A percentile compares a stretch with the other conserved stretches of the same genome.
These are phyloP conservation scores for Jatropha multifida DNA, from an alignment of 441 rosid species.

Conservation along the genomic window DNA sequence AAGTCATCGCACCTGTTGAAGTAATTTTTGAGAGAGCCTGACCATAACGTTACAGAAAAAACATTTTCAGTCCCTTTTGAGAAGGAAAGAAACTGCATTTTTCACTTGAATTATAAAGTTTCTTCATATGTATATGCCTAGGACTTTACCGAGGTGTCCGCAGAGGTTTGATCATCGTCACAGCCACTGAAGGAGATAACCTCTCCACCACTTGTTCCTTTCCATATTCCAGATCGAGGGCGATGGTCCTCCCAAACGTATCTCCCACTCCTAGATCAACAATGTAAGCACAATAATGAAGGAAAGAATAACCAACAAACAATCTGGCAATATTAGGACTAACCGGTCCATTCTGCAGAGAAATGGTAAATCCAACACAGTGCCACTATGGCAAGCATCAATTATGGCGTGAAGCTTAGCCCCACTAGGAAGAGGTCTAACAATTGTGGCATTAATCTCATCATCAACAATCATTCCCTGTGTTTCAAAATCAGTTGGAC, in stretches of 20 bases:
- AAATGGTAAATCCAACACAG: conserved; percentile 70
- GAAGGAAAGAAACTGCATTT: background rate
- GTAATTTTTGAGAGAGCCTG: conserved; percentile 81
- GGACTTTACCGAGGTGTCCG: conserved; percentile 72
- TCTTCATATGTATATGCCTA: background rate
- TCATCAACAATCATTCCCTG: conserved; percentile 88
- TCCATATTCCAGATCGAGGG: conserved; percentile 73
- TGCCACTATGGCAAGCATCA: conserved; percentile 88
- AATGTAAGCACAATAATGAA: conserved; percentile 15
- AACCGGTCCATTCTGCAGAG: conserved; percentile 72
- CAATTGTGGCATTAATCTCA: conserved; percentile 70
- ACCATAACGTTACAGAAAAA: conserved; percentile 8
- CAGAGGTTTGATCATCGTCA: conserved; percentile 85
- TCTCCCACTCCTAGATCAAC: conserved; percentile 50
- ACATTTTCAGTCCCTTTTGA: conserved; percentile 3
- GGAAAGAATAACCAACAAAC: background rate
- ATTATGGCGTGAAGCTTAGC: conserved; percentile 70
- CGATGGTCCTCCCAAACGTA: conserved; percentile 90
- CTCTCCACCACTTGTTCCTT: conserved; percentile 88
- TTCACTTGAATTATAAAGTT: conserved; percentile 1
- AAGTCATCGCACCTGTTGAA: conserved; percentile 89
- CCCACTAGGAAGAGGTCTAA: conserved; percentile 64
- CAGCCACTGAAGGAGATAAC: conserved; percentile 84
- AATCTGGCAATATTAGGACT: background rate
- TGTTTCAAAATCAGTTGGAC: conserved; percentile 80